Conservation (phyloP, 106 monocot species). For the Dendrobium chrysotoxum region DNA sequence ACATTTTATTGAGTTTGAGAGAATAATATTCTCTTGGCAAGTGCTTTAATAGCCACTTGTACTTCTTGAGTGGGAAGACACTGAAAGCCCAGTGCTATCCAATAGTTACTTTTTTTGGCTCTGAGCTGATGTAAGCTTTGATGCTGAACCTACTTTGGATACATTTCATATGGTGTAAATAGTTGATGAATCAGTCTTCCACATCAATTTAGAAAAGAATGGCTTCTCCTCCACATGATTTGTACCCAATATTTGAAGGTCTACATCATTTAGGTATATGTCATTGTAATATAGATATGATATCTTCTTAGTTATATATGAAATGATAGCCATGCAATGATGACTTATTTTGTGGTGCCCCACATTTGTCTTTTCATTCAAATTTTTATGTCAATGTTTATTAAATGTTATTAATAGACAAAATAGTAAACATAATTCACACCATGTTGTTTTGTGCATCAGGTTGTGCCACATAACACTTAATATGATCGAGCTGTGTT, state of each 20-base stretch:
- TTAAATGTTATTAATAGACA: not conserved
- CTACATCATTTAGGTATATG: constrained; percentile 7
- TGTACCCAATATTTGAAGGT: not conserved
- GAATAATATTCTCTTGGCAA: not conserved
- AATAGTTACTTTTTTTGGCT: not conserved
- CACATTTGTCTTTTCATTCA: not conserved
- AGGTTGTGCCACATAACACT: not conserved
- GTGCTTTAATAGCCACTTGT: not conserved
- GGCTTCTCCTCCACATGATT: constrained; percentile 11
- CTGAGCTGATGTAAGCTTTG: constrained; percentile 1
- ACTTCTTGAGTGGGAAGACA: not conserved
- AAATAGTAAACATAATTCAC: not conserved
- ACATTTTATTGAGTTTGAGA: not conserved
- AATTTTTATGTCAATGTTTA: no score
- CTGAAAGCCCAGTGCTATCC: not conserved
- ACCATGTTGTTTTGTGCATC: not conserved
- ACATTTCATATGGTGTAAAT: not conserved
- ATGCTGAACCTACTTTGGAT: not conserved
- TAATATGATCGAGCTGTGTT: not conserved
- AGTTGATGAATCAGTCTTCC: not conserved
- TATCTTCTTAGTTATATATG: constrained; percentile 7
- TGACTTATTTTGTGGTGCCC: not conserved
- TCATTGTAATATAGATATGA: constrained; percentile 6
- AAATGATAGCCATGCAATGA: not conserved
- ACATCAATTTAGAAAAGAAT: not conserved